A percentile compares a stretch with the other conserved stretches of the same genome.
Conservation (phyloP, 2,329 filamentous ascomycete species). For the Gyromitra esculenta region DNA sequence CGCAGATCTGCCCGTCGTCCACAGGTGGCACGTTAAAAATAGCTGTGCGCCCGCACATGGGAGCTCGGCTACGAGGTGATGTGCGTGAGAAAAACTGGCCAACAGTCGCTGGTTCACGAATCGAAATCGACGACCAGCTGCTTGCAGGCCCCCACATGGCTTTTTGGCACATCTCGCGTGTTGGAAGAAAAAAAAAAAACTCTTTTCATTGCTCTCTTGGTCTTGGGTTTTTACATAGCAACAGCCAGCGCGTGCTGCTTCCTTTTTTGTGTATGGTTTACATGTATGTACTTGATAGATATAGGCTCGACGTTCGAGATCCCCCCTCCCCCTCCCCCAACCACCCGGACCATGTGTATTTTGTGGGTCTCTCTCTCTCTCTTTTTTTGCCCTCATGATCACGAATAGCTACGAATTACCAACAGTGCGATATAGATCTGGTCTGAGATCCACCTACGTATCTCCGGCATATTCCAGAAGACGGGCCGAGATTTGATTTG, state of each 20-base stretch:
- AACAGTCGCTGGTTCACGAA: slow-evolving; percentile 13
- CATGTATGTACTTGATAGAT: slow-evolving; percentile 5
- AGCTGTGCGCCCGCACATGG: slow-evolving; percentile 33
- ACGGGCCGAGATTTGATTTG: background rate
- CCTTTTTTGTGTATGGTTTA: slow-evolving; percentile 17
- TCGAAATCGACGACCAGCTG: slow-evolving; percentile 12
- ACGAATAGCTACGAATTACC: slow-evolving; percentile 17
- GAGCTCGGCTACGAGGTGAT: slow-evolving; percentile 41
- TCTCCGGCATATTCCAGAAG: slow-evolving; percentile 14
- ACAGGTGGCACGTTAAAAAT: slow-evolving; percentile 47
- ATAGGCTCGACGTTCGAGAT: background rate
- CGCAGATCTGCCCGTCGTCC: slow-evolving; percentile 44
- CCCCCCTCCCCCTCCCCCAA: slow-evolving; percentile 6
- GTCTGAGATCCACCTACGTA: slow-evolving; percentile 24
- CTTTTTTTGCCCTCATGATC: slow-evolving; percentile 28
- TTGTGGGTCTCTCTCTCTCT: background rate
- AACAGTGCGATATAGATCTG: slow-evolving; percentile 12
- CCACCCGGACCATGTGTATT: slow-evolving; percentile 11
- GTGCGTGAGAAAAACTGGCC: slow-evolving; percentile 5
- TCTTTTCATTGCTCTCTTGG: background rate
- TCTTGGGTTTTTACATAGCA: slow-evolving; percentile 27
- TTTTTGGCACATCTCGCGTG: slow-evolving; percentile 21
- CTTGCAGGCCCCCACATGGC: slow-evolving; percentile 12
- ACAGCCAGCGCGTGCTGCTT: slow-evolving; percentile 38
- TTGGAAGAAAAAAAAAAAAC: slow-evolving; percentile 1